A percentile compares a stretch with the other conserved stretches of the same genome.
phyloP scores from a whole-genome alignment of 192 early-diverging fungal species.

The Umbelopsis sp. region DNA sequence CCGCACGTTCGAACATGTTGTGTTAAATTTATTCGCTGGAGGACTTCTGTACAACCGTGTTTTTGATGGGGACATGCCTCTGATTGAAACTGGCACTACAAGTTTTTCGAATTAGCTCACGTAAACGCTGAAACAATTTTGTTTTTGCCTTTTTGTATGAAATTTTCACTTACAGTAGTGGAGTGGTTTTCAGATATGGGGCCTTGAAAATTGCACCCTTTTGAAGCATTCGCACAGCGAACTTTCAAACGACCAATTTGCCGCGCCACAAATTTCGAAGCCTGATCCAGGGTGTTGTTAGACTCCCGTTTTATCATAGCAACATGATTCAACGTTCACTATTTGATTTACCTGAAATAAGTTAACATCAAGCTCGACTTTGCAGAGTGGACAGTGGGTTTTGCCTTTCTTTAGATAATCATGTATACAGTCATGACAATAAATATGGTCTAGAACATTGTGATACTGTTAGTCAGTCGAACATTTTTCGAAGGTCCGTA shows the following conservation, averaged over 20 bases:
- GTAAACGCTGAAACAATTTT: too few relatives aligned
- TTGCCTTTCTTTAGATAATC: constrained; percentile 18
- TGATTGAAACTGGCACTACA: constrained; percentile 25
- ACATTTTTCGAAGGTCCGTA: neutral
- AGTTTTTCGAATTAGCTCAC: too few relatives aligned
- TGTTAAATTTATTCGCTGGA: neutral
- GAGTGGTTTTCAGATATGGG: constrained; percentile 23
- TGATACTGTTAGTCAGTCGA: neutral
- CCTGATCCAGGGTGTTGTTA: neutral
- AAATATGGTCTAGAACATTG: constrained; percentile 14
- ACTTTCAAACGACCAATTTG: constrained; percentile 32
- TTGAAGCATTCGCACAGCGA: constrained; percentile 18
- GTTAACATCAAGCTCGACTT: constrained; percentile 13
- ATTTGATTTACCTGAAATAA: constrained; percentile 10
- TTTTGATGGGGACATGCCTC: constrained; percentile 30
- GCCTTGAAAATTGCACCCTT: constrained; percentile 34
- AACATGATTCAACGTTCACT: neutral
- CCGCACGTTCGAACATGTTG: constrained; percentile 23
- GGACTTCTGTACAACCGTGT: constrained; percentile 29
- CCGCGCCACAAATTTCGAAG: constrained; percentile 37
- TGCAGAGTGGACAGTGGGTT: constrained; percentile 12
- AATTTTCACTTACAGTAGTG: constrained; percentile 16
- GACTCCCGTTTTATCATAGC: neutral
- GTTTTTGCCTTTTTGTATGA: neutral
- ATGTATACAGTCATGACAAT: constrained; percentile 20